Conservation (phyloP, 495 filamentous ascomycete genomes). For the Neurospora intermedia region DNA sequence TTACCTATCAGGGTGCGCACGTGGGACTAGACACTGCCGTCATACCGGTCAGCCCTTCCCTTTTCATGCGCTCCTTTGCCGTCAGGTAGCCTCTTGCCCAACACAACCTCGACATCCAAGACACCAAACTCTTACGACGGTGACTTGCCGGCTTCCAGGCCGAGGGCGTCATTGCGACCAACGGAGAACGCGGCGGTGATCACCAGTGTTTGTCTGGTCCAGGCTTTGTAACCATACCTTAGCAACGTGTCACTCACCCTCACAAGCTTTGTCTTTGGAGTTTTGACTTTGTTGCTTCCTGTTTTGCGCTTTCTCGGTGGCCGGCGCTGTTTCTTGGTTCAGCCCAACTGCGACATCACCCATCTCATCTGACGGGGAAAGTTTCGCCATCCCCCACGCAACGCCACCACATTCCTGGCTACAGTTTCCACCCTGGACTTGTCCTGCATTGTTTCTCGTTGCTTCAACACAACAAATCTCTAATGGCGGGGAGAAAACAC, state of each 20-base stretch:
- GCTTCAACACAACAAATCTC: not conserved
- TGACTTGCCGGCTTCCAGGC: not conserved
- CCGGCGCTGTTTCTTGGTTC: not conserved
- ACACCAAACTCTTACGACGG: not conserved
- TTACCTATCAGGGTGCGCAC: not conserved
- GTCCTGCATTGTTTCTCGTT: not conserved
- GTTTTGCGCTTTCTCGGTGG: not conserved
- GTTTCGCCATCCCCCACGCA: not conserved
- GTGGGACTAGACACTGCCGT: not conserved
- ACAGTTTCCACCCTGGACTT: not conserved
- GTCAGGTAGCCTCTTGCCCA: not conserved
- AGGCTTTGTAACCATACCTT: not conserved
- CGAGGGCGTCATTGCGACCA: not conserved
- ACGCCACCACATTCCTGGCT: not conserved
- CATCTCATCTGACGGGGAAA: not conserved
- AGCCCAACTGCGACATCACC: not conserved
- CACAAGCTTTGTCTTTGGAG: not conserved
- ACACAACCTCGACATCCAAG: not conserved
- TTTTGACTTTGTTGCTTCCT: not conserved
- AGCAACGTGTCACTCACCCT: not conserved
- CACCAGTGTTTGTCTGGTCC: not conserved
- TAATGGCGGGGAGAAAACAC: constrained; percentile 17
- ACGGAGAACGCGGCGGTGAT: not conserved
- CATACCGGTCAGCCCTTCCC: not conserved
- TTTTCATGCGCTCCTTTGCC: not conserved